Base-by-base conservation (phyloP, 2,329 filamentous ascomycete species). In the Gnomoniopsis sp. region DNA sequence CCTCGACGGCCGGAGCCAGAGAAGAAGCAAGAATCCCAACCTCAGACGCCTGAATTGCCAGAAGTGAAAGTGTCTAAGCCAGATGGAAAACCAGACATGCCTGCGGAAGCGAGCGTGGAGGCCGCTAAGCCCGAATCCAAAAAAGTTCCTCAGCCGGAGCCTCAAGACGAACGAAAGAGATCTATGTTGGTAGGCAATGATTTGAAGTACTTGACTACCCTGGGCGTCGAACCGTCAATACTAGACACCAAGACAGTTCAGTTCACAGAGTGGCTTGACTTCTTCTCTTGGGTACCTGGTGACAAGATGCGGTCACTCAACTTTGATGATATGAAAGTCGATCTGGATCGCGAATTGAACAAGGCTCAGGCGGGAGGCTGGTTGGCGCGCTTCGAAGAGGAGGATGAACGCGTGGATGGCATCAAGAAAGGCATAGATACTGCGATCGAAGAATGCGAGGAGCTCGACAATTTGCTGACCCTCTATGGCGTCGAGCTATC, bases 401-500 rank as follows among this genome's bases (percentile, higher is more conserved):
- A 96, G 67, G 93, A 98, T 70, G 92, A 95, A 62, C 86, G 93
- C 59, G 89, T 97, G 2, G 88, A 91, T 59, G 89, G 90, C 26
- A 91, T 99, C 65, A 92, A 93, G 67, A 84, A 79, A 58, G 87
- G 96, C 56, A 88, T 99, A 56, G 93, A 99, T 69, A 82, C 88
- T 63, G 90, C 92, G n/a, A 92, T 99, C 67, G 84, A 88, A 21
- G 95, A 99, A 75, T 98, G 95, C 68, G 96, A 99, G 67, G 93
- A 98, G 75, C 79, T 99, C 59, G 95, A 99, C 71, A 96, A 96
- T 60, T 80, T 99, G 43, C 78, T 99, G 54, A 99, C 95, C 0
- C 77, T 99, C 36, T 99, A 99, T 73, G 91, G 90, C 49, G 95
- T 98, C 26, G 95, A 99, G 72, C 80, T 99, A 62, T 91, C 91